Percentiles rank a stretch among this genome's conserved stretches.
phyloP scores from a whole-genome alignment of 805 yeast genomes.

The Candida hispaniensis region DNA sequence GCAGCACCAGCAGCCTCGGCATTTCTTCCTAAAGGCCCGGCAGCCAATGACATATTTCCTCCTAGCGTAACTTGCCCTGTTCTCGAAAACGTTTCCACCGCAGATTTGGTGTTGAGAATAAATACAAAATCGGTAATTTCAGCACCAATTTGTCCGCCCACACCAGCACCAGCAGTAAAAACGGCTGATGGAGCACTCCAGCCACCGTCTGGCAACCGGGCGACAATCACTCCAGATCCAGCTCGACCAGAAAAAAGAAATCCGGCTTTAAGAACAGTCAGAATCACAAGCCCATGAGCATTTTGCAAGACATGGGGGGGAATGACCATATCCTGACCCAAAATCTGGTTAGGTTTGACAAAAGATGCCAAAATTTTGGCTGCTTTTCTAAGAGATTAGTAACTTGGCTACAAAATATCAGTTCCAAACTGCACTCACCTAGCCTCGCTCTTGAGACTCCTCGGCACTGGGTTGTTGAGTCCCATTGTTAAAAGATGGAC shows the following conservation, averaged over 20 bases:
- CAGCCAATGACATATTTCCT: conserved; percentile 90
- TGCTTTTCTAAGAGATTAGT: conserved; percentile 53
- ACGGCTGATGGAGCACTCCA: conserved; percentile 99
- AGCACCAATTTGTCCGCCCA: conserved; percentile 95
- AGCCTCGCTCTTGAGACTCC: conserved; percentile 76
- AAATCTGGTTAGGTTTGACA: conserved; percentile 86
- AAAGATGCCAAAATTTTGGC: conserved; percentile 85
- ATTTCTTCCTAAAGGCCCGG: conserved; percentile 94
- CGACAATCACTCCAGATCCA: conserved; percentile 92
- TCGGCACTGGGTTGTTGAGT: conserved; percentile 89
- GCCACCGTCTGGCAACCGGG: conserved; percentile 83
- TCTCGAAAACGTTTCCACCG: conserved; percentile 89
- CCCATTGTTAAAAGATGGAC: conserved; percentile 38
- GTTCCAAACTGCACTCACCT: conserved; percentile 42
- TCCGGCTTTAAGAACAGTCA: conserved; percentile 95
- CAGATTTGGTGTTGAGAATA: conserved; percentile 73
- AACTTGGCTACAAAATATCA: no score
- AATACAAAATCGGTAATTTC: conserved; percentile 94
- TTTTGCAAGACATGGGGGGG: conserved; percentile 79
- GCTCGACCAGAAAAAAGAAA: conserved; percentile 94
- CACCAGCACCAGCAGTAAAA: conserved; percentile 96
- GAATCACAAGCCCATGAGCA: conserved; percentile 85
- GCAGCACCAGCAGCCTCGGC: conserved; percentile 98
- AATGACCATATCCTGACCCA: conserved; percentile 76
- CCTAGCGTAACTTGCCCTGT: conserved; percentile 91